Evolutionary conservation across 305 asterid species (phyloP).

Genomic region (Solanum hybrid): DNA sequence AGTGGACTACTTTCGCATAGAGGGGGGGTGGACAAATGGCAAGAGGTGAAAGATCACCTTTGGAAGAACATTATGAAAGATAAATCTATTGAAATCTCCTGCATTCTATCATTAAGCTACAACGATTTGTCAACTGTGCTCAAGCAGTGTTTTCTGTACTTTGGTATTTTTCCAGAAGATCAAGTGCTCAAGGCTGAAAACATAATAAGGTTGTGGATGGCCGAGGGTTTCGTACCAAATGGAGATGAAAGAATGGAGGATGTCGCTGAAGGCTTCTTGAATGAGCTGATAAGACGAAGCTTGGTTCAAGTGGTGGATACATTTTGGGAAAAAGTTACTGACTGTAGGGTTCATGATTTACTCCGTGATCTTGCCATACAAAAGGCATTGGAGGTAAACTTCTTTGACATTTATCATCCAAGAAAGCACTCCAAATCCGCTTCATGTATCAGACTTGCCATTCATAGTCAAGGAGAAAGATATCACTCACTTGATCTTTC

Average conservation of each 20-base stretch:
- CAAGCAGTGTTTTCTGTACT: background rate
- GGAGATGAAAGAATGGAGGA: background rate
- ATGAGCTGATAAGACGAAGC: background rate
- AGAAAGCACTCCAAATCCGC: background rate
- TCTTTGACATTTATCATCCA: background rate
- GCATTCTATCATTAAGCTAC: background rate
- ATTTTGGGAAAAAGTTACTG: background rate
- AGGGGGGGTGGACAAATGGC: no score
- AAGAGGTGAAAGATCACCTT: no score
- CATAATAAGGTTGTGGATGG: background rate
- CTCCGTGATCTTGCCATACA: background rate
- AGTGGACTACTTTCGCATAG: no score
- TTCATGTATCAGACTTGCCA: background rate
- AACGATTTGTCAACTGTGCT: background rate
- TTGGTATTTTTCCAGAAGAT: background rate
- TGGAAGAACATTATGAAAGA: no score
- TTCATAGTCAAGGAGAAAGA: background rate
- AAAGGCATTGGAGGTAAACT: background rate
- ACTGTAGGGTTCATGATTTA: background rate
- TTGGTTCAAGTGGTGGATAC: background rate
- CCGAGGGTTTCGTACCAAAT: background rate
- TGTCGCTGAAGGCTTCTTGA: background rate
- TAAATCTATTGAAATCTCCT: background rate
- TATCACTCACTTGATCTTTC: background rate
- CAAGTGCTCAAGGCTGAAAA: background rate